Percentiles rank a stretch among this genome's conserved stretches.
These are phyloP conservation scores for Epichloe typhina DNA, from an alignment of 2,329 filamentous ascomycete genomes.

Conservation along the genomic window DNA sequence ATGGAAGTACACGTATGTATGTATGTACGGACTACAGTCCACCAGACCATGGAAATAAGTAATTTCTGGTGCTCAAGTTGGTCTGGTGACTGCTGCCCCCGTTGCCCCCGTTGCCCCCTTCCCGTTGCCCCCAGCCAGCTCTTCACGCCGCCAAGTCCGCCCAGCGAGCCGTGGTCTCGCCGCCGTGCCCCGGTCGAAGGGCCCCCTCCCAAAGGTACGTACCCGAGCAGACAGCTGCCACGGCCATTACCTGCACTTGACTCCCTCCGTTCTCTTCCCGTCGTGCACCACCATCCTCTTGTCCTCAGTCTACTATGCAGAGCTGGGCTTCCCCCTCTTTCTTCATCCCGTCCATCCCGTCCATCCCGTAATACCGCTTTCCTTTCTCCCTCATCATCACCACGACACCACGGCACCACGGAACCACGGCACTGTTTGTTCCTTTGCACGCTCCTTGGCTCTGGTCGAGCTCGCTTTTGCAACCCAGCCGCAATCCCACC, in stretches of 20 bases:
- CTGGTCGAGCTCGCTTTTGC: slow-evolving; percentile 16
- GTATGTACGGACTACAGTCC: too few relatives aligned
- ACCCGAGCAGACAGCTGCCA: not conserved
- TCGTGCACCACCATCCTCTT: slow-evolving; percentile 13
- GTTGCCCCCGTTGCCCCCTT: too few relatives aligned
- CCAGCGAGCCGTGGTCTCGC: too few relatives aligned
- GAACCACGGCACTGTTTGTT: slow-evolving; percentile 17
- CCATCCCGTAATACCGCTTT: slow-evolving; percentile 30
- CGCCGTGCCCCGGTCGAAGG: too few relatives aligned
- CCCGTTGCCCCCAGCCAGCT: too few relatives aligned
- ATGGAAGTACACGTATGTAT: too few relatives aligned
- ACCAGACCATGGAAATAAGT: too few relatives aligned
- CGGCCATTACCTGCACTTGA: not conserved
- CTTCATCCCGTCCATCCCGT: slow-evolving; percentile 13
- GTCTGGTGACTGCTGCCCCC: too few relatives aligned
- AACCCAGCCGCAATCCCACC: slow-evolving; percentile 16
- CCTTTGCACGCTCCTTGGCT: slow-evolving; percentile 26
- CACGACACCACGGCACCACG: slow-evolving; percentile 3
- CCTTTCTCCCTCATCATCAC: slow-evolving; percentile 27
- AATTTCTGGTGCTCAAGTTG: too few relatives aligned
- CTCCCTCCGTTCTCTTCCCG: slow-evolving; percentile 5
- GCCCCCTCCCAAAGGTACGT: not conserved
- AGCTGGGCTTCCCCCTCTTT: slow-evolving; percentile 19
- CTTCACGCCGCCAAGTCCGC: too few relatives aligned
- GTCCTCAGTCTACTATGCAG: slow-evolving; percentile 14